These are phyloP conservation scores for Isochrysis galbana DNA, from an alignment of 78 protist genomes.

Conservation along the genomic window DNA sequence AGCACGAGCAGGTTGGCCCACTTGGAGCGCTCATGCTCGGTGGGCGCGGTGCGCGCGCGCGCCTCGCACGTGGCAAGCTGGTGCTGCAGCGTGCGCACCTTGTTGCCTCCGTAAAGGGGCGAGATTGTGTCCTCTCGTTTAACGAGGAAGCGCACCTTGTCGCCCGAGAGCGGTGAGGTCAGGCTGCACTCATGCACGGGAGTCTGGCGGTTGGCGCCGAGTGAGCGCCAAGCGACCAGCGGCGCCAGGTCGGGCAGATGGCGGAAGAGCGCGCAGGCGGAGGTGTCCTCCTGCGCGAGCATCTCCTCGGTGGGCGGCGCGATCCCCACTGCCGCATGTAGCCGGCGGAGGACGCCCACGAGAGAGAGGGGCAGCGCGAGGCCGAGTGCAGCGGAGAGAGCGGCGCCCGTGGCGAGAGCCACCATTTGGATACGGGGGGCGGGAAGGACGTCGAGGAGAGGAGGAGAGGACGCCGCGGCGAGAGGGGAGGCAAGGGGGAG, in stretches of 20 bases:
- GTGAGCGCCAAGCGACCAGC: background rate
- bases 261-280: background rate
- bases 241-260: background rate
- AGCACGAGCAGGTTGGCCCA: background rate
- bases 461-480: no score
- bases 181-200: background rate
- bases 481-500: no score
- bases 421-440: no score
- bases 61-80: constrained; percentile 17
- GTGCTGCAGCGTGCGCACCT: constrained; percentile 27
- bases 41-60: background rate
- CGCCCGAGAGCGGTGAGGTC: background rate
- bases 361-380: background rate
- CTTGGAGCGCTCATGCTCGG: background rate
- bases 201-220: constrained; percentile 13
- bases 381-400: background rate
- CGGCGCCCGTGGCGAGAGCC: background rate
- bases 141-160: background rate
- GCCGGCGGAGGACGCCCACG: background rate
- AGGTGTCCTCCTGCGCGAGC: background rate
- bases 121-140: constrained; percentile 30
- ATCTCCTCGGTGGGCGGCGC: background rate
- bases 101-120: constrained; percentile 21
- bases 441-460: no score
- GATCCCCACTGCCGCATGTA: background rate